phyloP scores from a whole-genome alignment of 23 red algal genomes.

The Gracilaria gracilis region DNA sequence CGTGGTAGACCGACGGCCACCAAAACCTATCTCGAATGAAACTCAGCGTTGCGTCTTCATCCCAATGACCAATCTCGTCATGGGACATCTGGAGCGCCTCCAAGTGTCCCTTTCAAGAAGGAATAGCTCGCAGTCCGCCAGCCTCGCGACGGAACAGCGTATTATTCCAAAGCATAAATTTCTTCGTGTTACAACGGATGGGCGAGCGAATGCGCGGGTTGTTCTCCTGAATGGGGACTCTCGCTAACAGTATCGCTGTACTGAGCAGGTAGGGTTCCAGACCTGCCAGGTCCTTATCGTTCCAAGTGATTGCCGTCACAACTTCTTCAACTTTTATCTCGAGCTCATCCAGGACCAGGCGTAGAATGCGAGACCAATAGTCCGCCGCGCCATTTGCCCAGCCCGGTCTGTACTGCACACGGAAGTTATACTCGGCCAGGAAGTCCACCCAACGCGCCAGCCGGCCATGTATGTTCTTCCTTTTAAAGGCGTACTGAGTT shows the following conservation, averaged over 20 bases:
- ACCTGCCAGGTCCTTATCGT: background rate
- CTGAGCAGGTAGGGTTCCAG: background rate
- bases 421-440: constrained; percentile 31
- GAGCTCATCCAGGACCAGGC: no score
- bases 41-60: background rate
- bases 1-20: background rate
- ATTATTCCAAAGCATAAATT: constrained; percentile 2
- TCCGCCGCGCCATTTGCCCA: background rate
- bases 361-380: background rate
- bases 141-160: background rate
- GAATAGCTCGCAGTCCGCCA: no score
- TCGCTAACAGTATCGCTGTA: background rate
- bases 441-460: constrained; percentile 36
- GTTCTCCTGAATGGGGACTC: background rate
- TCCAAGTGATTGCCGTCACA: background rate
- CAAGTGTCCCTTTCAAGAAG: no score
- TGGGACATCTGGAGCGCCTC: background rate
- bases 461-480: constrained; percentile 18
- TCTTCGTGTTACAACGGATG: constrained; percentile 2
- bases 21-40: constrained; percentile 15
- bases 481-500: constrained; percentile 17
- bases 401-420: background rate
- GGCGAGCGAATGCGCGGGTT: background rate
- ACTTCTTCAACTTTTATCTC: background rate
- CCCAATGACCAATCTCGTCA: constrained; percentile 26